Percentiles rank a stretch among this genome's conserved stretches.
Conservation (phyloP, 148 eudicot species). For the Bassia scoparia region DNA sequence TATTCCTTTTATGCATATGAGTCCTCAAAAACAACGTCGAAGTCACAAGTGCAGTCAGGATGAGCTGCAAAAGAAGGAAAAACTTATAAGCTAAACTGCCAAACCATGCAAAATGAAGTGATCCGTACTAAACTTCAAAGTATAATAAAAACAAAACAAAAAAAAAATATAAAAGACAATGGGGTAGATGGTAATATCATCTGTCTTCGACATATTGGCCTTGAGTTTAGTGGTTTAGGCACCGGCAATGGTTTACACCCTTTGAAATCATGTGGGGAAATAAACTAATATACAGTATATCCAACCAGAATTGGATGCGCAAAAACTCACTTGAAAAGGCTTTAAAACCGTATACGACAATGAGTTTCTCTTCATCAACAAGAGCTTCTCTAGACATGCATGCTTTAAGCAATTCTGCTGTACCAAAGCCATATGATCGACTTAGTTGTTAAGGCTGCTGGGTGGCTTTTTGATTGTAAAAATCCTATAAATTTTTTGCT, state of each 20-base stretch:
- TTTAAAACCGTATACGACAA: constrained; percentile 75
- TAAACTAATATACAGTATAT: neutral
- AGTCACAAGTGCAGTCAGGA: constrained; percentile 46
- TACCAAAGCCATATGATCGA: constrained; percentile 54
- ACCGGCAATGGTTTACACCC: too few relatives aligned
- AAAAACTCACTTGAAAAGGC: constrained; percentile 52
- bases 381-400: constrained; percentile 63
- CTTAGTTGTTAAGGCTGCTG: constrained; percentile 74
- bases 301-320: neutral
- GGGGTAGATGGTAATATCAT: too few relatives aligned
- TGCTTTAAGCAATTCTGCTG: constrained; percentile 72
- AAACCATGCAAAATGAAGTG: neutral
- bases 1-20: constrained; percentile 45
- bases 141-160: too few relatives aligned
- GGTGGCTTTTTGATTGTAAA: constrained; percentile 71
- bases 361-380: constrained; percentile 72
- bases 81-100: constrained; percentile 1
- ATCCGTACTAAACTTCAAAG: too few relatives aligned
- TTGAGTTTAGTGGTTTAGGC: too few relatives aligned
- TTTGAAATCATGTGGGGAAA: too few relatives aligned
- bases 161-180: too few relatives aligned
- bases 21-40: constrained; percentile 65
- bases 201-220: too few relatives aligned
- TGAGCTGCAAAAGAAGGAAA: constrained; percentile 43
- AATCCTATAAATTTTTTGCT: too few relatives aligned